Percentiles rank a stretch among this genome's conserved stretches.
These are phyloP conservation scores for Erysimum pusillum DNA, from an alignment of 441 rosid species.

Conservation along the genomic window DNA sequence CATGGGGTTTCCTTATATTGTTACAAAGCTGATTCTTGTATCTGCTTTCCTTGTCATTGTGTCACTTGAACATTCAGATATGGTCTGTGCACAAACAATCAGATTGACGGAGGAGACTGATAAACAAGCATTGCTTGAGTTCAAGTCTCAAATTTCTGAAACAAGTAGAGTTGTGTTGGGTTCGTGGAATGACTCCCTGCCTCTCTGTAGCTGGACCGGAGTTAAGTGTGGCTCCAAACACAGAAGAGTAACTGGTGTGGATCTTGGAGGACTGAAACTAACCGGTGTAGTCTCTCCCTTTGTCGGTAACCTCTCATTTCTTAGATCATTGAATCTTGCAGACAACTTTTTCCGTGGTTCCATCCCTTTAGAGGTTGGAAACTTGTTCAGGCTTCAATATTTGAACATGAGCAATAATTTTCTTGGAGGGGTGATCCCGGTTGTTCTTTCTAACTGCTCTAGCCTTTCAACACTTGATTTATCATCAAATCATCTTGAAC, in stretches of 20 bases:
- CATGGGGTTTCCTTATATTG: constrained; percentile 18
- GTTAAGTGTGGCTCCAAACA: constrained; percentile 33
- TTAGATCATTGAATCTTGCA: constrained; percentile 36
- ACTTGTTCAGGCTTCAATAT: constrained; percentile 35
- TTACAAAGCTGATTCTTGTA: constrained; percentile 27
- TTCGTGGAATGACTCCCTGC: constrained; percentile 38
- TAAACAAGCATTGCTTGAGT: constrained; percentile 37
- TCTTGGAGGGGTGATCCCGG: constrained; percentile 30
- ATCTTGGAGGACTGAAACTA: constrained; percentile 34
- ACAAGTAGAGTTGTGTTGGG: constrained; percentile 20
- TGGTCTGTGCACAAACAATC: constrained; percentile 27
- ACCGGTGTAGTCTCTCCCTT: constrained; percentile 35
- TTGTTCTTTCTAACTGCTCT: constrained; percentile 34
- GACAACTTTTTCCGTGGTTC: constrained; percentile 28
- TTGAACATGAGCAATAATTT: constrained; percentile 35
- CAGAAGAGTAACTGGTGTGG: constrained; percentile 29
- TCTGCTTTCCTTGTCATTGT: constrained; percentile 13
- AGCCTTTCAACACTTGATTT: constrained; percentile 34
- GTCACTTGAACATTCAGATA: constrained; percentile 19
- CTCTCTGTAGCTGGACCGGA: constrained; percentile 38
- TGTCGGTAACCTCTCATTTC: constrained; percentile 45
- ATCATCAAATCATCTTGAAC: constrained; percentile 38
- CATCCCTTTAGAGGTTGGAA: constrained; percentile 41
- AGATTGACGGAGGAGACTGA: constrained; percentile 40
- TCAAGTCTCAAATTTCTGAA: constrained; percentile 41